Conservation (phyloP, 176 grass and related monocot genomes). For the Musa troglodytarum region DNA sequence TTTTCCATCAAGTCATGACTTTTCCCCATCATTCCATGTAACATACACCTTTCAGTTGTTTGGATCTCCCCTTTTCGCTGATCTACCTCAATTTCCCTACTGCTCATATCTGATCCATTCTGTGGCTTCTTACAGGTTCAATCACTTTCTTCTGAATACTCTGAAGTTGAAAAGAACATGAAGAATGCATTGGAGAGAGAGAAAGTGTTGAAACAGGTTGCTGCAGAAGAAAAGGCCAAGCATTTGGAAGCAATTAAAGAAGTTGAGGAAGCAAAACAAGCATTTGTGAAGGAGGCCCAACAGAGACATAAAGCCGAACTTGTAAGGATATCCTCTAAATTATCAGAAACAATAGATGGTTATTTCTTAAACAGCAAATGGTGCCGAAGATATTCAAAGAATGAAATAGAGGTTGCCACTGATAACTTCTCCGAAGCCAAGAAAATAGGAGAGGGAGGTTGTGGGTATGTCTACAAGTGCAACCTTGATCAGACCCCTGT, state of each 20-base stretch:
- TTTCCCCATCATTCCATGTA: background rate
- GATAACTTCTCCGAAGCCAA: conserved; percentile 79
- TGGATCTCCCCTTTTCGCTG: background rate
- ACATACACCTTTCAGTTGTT: background rate
- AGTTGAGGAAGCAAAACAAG: conserved; percentile 39
- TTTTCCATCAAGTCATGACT: background rate
- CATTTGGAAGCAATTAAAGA: conserved; percentile 39
- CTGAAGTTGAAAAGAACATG: conserved; percentile 38
- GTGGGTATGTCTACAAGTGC: conserved; percentile 86
- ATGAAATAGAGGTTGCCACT: conserved; percentile 87
- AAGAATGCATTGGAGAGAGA: conserved; percentile 47
- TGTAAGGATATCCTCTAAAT: conserved; percentile 30
- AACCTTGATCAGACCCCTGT: conserved; percentile 89
- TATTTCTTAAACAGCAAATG: conserved; percentile 46
- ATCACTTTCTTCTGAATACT: conserved; percentile 43
- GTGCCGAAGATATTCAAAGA: conserved; percentile 69
- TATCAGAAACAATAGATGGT: conserved; percentile 40
- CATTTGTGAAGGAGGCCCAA: conserved; percentile 26
- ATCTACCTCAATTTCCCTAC: background rate
- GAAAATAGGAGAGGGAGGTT: conserved; percentile 90
- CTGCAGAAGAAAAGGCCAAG: conserved; percentile 34
- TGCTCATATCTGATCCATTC: background rate
- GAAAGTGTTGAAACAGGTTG: conserved; percentile 26
- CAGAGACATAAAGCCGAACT: conserved; percentile 31
- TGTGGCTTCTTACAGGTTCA: conserved; percentile 39